These are phyloP conservation scores for Colletotrichum eleusines DNA, from an alignment of 2,329 filamentous ascomycete genomes.

Conservation along the genomic window DNA sequence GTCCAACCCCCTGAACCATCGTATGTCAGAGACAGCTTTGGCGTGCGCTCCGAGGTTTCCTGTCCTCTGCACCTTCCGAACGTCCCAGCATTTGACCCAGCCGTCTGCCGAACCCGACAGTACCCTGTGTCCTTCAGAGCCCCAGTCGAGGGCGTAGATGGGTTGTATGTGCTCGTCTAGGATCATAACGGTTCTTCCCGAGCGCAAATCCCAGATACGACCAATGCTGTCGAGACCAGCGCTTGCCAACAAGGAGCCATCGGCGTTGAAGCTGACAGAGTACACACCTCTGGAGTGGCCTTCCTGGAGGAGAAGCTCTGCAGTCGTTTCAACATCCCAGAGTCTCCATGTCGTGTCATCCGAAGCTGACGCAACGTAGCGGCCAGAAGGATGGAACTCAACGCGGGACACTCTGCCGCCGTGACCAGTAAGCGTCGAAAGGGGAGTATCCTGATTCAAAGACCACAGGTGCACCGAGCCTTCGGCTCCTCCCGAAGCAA, in stretches of 20 bases:
- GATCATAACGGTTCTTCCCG: constrained; percentile 94
- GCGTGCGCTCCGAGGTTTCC: constrained; percentile 92
- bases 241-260: constrained; percentile 90
- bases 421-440: constrained; percentile 86
- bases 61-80: constrained; percentile 86
- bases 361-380: constrained; percentile 90
- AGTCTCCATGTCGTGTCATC: constrained; percentile 97
- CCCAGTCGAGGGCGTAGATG: constrained; percentile 94
- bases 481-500: constrained; percentile 92
- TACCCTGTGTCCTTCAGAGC: constrained; percentile 89
- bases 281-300: constrained; percentile 96
- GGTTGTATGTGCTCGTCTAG: constrained; percentile 87
- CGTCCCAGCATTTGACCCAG: constrained; percentile 98
- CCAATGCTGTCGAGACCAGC: constrained; percentile 96
- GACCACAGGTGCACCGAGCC: constrained; percentile 92
- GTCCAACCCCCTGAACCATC: constrained; percentile 93
- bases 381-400: constrained; percentile 93
- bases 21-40: constrained; percentile 90
- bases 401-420: constrained; percentile 89
- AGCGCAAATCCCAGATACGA: constrained; percentile 93
- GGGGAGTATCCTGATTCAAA: constrained; percentile 84
- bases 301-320: constrained; percentile 89
- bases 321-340: constrained; percentile 90
- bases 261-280: constrained; percentile 87
- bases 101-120: constrained; percentile 94